Evolutionary conservation across 768 basidiomycete species (phyloP).

Genomic region (Agaricus blazei): DNA sequence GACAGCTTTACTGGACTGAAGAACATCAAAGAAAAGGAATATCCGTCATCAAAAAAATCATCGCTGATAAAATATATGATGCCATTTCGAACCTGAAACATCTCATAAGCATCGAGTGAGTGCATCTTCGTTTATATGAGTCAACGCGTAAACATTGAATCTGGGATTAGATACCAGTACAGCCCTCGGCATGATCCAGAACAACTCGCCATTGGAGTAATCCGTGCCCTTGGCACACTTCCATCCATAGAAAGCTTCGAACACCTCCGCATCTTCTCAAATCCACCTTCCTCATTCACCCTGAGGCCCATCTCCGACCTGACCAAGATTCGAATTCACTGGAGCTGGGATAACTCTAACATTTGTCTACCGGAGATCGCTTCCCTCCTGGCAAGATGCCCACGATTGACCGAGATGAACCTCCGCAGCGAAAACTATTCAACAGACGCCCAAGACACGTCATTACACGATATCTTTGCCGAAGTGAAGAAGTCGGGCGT

Average conservation of each 20-base stretch:
- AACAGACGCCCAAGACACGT: not conserved
- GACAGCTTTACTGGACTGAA: not conserved
- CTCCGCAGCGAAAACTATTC: not conserved
- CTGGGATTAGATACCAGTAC: not conserved
- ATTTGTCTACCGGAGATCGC: not conserved
- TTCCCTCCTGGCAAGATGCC: not conserved
- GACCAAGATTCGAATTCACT: not conserved
- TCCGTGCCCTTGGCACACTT: not conserved
- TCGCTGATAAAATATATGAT: not conserved
- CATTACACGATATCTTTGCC: not conserved
- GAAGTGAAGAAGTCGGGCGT: not conserved
- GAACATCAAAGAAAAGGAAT: not conserved
- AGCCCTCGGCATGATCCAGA: not conserved
- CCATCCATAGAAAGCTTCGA: not conserved
- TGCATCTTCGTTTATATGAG: too few species aligned
- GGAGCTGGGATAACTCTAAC: not conserved
- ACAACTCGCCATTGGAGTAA: not conserved
- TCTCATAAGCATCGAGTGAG: not conserved
- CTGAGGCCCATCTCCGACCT: slow-evolving; percentile 1
- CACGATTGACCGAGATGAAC: not conserved
- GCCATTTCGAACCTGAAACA: not conserved
- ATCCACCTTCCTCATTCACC: not conserved
- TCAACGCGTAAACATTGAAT: too few species aligned
- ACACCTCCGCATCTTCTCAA: not conserved
- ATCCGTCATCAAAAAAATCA: not conserved